Conservation (phyloP, 108 stramenopile species). For the Stephanodiscus minutulus region DNA sequence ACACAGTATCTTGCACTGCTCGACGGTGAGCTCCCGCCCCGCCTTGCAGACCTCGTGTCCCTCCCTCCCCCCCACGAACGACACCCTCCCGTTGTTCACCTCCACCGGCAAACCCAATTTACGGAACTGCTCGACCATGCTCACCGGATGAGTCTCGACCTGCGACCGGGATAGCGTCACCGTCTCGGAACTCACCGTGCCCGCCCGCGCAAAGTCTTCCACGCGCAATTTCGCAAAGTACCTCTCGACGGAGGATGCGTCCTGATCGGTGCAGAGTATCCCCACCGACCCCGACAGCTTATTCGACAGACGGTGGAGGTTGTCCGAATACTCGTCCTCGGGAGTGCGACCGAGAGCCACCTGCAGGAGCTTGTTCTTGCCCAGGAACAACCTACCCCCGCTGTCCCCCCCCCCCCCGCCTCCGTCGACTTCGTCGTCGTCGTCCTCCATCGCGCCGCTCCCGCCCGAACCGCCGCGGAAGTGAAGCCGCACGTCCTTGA, state of each 20-base stretch:
- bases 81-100: constrained; percentile 87
- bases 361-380: constrained; percentile 95
- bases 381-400: constrained; percentile 86
- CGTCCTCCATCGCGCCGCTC: constrained; percentile 27
- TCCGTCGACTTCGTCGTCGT: constrained; percentile 16
- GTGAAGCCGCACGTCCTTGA: constrained; percentile 90
- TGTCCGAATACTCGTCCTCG: constrained; percentile 95
- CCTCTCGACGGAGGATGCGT: constrained; percentile 71
- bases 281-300: constrained; percentile 86
- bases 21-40: constrained; percentile 84
- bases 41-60: constrained; percentile 84
- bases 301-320: constrained; percentile 85
- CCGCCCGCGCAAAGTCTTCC: constrained; percentile 92
- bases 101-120: constrained; percentile 93
- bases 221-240: constrained; percentile 84
- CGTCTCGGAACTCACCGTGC: constrained; percentile 67
- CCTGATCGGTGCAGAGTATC: constrained; percentile 82
- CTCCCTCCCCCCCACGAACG: constrained; percentile 72
- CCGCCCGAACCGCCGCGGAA: constrained; percentile 60
- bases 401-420: constrained; percentile 1
- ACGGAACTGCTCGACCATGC: constrained; percentile 94
- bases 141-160: constrained; percentile 83
- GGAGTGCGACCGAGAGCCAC: constrained; percentile 87
- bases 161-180: constrained; percentile 76
- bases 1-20: constrained; percentile 89